These are phyloP conservation scores for Yarrowia osloensis DNA, from an alignment of 805 yeast genomes.

Conservation along the genomic window DNA sequence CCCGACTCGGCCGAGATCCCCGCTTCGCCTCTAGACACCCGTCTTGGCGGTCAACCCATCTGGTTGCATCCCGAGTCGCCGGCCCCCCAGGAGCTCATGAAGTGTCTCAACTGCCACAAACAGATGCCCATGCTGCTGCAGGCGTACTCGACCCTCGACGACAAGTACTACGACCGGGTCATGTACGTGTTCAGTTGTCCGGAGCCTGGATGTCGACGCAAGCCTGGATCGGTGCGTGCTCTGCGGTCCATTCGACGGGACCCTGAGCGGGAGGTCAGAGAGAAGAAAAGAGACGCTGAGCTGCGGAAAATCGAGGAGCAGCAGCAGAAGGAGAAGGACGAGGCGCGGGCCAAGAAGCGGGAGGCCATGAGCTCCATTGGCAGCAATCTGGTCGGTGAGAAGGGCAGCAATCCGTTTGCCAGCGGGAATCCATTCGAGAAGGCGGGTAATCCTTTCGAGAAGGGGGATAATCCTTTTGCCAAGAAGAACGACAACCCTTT, in stretches of 20 bases:
- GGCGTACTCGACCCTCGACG: conserved; percentile 68
- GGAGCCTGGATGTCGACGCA: conserved; percentile 63
- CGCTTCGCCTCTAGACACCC: conserved; percentile 54
- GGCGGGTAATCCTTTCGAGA: too few relatives aligned
- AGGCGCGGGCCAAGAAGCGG: conserved; percentile 10
- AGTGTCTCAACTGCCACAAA: conserved; percentile 66
- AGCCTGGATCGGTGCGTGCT: conserved; percentile 70
- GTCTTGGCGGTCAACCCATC: conserved; percentile 75
- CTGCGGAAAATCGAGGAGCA: conserved; percentile 43
- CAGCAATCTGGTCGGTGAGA: conserved; percentile 36
- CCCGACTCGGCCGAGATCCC: conserved; percentile 34
- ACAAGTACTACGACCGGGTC: conserved; percentile 72
- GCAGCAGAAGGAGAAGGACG: conserved; percentile 30
- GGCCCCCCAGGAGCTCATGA: conserved; percentile 54
- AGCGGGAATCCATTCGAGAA: not conserved
- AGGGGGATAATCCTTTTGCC: conserved; percentile 1
- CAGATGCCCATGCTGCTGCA: conserved; percentile 72
- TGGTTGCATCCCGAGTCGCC: conserved; percentile 66
- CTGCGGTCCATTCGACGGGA: conserved; percentile 74
- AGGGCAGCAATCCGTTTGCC: not conserved
- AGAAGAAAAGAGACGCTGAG: conserved; percentile 48
- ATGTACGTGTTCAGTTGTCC: conserved; percentile 79
- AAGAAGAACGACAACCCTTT: not conserved
- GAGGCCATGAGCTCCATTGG: conserved; percentile 32
- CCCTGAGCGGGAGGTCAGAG: conserved; percentile 49